A percentile compares a stretch with the other conserved stretches of the same genome.
These are phyloP conservation scores for Aspergillus latus DNA, from an alignment of 2,329 filamentous ascomycete genomes.

Conservation along the genomic window DNA sequence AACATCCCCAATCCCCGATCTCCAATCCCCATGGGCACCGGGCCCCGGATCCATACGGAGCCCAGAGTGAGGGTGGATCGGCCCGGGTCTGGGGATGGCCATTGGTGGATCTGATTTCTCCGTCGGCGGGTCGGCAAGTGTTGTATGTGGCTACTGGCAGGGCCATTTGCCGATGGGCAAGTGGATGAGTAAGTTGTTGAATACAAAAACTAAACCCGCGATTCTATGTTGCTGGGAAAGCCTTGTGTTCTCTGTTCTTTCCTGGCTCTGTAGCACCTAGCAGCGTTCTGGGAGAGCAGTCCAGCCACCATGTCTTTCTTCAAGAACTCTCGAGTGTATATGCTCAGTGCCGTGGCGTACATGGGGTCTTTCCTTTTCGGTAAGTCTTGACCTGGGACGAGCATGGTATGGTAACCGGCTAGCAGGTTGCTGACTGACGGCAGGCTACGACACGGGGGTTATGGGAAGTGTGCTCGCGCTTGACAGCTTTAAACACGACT, in stretches of 20 bases:
- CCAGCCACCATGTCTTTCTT: constrained; percentile 29
- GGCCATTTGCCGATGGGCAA: background rate
- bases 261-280: background rate
- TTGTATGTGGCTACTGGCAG: background rate
- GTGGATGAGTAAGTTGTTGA: background rate
- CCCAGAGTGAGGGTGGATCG: background rate
- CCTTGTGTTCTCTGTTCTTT: background rate
- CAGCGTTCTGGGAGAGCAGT: background rate
- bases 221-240: background rate
- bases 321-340: constrained; percentile 47
- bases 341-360: constrained; percentile 47
- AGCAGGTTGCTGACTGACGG: background rate
- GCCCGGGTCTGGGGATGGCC: background rate
- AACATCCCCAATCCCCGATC: background rate
- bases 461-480: constrained; percentile 44
- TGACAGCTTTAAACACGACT: constrained; percentile 43
- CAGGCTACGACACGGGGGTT: constrained; percentile 47
- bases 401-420: no score
- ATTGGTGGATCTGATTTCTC: background rate
- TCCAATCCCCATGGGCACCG: background rate
- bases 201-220: background rate
- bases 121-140: background rate
- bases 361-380: constrained; percentile 47
- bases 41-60: background rate
- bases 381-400: constrained; percentile 17